These are phyloP conservation scores for Avena eriantha DNA, from an alignment of 176 grass and related monocot genomes.

Conservation along the genomic window DNA sequence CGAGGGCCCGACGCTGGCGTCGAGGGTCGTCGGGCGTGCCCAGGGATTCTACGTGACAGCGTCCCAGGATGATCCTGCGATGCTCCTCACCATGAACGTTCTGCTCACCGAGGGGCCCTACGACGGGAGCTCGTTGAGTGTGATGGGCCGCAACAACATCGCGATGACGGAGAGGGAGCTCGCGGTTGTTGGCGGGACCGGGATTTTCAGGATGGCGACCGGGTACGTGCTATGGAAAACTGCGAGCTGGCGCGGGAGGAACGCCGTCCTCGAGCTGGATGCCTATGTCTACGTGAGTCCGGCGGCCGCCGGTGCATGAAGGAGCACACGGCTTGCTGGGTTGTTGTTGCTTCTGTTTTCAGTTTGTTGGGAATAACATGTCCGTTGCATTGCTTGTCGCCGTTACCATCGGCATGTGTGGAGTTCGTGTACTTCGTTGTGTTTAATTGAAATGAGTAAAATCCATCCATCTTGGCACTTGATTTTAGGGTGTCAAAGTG, in stretches of 20 bases:
- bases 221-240: slow-evolving; percentile 36
- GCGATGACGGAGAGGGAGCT: slow-evolving; percentile 9
- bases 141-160: slow-evolving; percentile 26
- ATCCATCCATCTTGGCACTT: no score
- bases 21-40: not conserved
- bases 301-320: not conserved
- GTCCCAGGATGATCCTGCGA: not conserved
- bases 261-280: slow-evolving; percentile 27
- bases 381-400: no score
- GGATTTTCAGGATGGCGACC: slow-evolving; percentile 13
- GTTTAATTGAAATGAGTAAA: not conserved
- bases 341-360: not conserved
- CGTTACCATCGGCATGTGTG: no score
- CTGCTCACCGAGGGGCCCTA: not conserved
- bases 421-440: not conserved
- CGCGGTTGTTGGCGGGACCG: slow-evolving; percentile 25
- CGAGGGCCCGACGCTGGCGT: not conserved
- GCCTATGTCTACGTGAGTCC: not conserved
- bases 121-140: not conserved
- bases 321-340: not conserved
- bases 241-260: not conserved
- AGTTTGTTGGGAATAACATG: not conserved
- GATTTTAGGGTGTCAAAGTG: no score
- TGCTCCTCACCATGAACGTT: slow-evolving; percentile 3
- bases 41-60: not conserved